These are phyloP conservation scores for Fusarium virguliforme DNA, from an alignment of 2,329 filamentous ascomycete species.

Conservation along the genomic window DNA sequence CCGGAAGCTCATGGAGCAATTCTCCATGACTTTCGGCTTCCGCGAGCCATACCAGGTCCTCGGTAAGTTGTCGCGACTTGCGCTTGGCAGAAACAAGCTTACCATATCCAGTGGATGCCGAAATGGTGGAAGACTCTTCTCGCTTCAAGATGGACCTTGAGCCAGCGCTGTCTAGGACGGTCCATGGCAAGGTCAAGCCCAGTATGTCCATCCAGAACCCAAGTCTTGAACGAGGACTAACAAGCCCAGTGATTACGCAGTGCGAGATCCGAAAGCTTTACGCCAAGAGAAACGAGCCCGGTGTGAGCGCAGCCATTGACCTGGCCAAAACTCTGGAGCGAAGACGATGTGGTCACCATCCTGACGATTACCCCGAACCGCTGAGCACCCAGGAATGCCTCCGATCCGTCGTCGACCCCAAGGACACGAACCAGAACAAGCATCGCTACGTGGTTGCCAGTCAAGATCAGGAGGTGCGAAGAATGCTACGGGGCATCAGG, in stretches of 20 bases:
- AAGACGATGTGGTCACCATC: constrained; percentile 83
- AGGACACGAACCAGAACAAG: constrained; percentile 80
- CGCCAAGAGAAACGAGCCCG: constrained; percentile 69
- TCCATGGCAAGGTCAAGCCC: constrained; percentile 89
- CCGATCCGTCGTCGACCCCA: constrained; percentile 83
- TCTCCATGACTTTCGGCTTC: constrained; percentile 89
- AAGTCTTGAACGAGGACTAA: constrained; percentile 44
- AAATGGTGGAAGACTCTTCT: constrained; percentile 86
- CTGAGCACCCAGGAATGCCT: constrained; percentile 80
- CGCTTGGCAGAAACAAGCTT: constrained; percentile 36
- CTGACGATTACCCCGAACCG: constrained; percentile 79
- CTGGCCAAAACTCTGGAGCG: constrained; percentile 83
- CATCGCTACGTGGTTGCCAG: constrained; percentile 85
- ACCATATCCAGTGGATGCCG: constrained; percentile 77
- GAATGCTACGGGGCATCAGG: constrained; percentile 75
- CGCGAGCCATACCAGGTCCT: constrained; percentile 95
- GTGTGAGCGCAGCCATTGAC: constrained; percentile 75
- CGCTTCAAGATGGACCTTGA: constrained; percentile 93
- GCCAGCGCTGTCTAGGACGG: constrained; percentile 81
- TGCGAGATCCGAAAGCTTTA: constrained; percentile 87
- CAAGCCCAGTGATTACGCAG: constrained; percentile 79
- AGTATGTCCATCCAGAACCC: constrained; percentile 65
- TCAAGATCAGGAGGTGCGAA: constrained; percentile 77
- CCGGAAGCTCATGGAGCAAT: constrained; percentile 93
- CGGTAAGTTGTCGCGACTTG: constrained; percentile 61